Percentiles rank a stretch among this genome's conserved stretches.
These are phyloP conservation scores for Amniculicola lignicola DNA, from an alignment of 495 filamentous ascomycete species.

Conservation along the genomic window DNA sequence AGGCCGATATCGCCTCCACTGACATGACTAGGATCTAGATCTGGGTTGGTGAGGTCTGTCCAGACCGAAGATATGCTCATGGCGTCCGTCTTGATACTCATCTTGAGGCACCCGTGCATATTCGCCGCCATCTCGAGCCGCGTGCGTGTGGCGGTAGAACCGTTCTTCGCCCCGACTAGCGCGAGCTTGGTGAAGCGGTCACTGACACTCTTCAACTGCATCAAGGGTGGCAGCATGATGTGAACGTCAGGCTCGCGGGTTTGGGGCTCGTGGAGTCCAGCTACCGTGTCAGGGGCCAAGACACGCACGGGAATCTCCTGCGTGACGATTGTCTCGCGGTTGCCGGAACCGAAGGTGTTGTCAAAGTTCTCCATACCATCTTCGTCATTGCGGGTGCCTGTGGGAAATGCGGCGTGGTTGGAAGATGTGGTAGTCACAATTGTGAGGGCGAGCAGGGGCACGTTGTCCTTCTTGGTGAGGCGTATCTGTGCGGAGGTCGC, in stretches of 20 bases:
- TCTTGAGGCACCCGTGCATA: slow-evolving; percentile 78
- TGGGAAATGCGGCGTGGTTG: slow-evolving; percentile 25
- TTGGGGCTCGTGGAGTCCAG: slow-evolving; percentile 82
- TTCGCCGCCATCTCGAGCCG: slow-evolving; percentile 82
- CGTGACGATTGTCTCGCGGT: slow-evolving; percentile 84
- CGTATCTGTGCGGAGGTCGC: slow-evolving; percentile 77
- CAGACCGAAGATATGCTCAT: slow-evolving; percentile 79
- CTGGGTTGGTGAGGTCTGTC: slow-evolving; percentile 77
- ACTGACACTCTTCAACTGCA: slow-evolving; percentile 83
- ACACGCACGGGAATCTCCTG: slow-evolving; percentile 95
- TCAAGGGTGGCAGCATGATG: slow-evolving; percentile 78
- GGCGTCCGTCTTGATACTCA: slow-evolving; percentile 73
- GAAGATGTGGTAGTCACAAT: slow-evolving; percentile 51
- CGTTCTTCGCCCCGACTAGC: slow-evolving; percentile 30
- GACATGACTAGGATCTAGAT: slow-evolving; percentile 71
- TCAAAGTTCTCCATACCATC: slow-evolving; percentile 8
- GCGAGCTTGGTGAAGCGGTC: slow-evolving; percentile 90
- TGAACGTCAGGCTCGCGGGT: slow-evolving; percentile 92
- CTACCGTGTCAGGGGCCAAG: slow-evolving; percentile 71
- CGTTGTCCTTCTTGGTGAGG: slow-evolving; percentile 84
- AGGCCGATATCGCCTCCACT: slow-evolving; percentile 59
- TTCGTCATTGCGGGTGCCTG: slow-evolving; percentile 21
- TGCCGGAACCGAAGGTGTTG: slow-evolving; percentile 48
- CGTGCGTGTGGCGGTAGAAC: slow-evolving; percentile 43
- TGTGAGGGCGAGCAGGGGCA: slow-evolving; percentile 80